Conservation (phyloP, 2,329 filamentous ascomycete species). For the Aspergillus intermedius region DNA sequence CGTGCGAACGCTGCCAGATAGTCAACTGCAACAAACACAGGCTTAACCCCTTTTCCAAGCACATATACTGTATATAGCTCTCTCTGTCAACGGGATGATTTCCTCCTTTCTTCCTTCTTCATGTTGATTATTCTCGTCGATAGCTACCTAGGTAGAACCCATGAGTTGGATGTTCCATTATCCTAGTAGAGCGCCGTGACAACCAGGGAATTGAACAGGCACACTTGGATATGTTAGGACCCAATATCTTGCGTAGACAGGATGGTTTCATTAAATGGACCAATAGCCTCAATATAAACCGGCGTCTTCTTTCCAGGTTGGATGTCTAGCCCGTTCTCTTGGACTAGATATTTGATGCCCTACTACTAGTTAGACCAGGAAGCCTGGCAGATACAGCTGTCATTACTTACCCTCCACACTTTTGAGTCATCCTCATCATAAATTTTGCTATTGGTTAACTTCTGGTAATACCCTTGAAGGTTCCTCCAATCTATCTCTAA, state of each 20-base stretch:
- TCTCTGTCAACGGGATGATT: no score
- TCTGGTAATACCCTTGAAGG: slow-evolving; percentile 10
- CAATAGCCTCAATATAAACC: slow-evolving; percentile 14
- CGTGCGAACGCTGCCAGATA: no score
- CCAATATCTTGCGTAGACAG: slow-evolving; percentile 10
- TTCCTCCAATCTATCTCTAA: slow-evolving; percentile 10
- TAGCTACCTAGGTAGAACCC: no score
- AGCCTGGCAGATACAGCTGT: not conserved
- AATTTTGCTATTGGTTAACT: slow-evolving; percentile 6
- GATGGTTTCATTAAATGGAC: slow-evolving; percentile 11
- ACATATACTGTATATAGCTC: no score
- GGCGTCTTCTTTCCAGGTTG: slow-evolving; percentile 11
- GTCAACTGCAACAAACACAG: no score
- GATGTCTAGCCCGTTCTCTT: slow-evolving; percentile 9
- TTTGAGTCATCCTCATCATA: slow-evolving; percentile 1
- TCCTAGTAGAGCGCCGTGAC: no score
- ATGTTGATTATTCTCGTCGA: no score
- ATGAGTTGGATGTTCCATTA: no score
- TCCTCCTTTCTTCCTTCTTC: no score
- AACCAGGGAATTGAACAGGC: slow-evolving; percentile 10
- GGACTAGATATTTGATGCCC: slow-evolving; percentile 8
- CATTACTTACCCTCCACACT: not conserved
- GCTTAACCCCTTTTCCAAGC: no score
- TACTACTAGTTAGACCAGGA: not conserved
- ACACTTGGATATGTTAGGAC: slow-evolving; percentile 11